These are phyloP conservation scores for Fusarium sp. DNA, from an alignment of 2,329 filamentous ascomycete species.

Conservation along the genomic window DNA sequence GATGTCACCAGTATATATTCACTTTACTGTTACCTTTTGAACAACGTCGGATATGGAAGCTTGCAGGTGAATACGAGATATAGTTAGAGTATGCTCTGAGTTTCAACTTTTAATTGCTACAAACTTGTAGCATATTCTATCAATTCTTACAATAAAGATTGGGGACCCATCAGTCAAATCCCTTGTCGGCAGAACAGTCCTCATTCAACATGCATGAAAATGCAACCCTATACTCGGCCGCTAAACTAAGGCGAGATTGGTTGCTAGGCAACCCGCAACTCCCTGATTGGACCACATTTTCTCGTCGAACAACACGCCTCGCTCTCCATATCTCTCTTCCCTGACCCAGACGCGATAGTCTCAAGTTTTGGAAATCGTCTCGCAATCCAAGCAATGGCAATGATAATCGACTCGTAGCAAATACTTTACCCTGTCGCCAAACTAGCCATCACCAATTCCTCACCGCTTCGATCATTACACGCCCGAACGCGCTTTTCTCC, in stretches of 20 bases:
- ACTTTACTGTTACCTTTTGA: not conserved
- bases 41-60: not conserved
- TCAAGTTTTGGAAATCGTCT: constrained; percentile 53
- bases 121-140: not conserved
- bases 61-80: not conserved
- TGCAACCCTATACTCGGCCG: constrained; percentile 29
- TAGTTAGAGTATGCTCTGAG: not conserved
- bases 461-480: constrained; percentile 27
- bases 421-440: constrained; percentile 50
- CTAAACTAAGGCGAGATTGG: constrained; percentile 31
- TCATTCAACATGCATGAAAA: constrained; percentile 17
- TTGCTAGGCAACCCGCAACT: constrained; percentile 52
- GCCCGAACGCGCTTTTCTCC: constrained; percentile 39
- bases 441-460: constrained; percentile 35
- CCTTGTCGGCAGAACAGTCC: not conserved
- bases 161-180: not conserved
- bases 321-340: constrained; percentile 41
- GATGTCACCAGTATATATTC: too few species aligned
- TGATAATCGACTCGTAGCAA: constrained; percentile 57
- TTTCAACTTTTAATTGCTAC: not conserved
- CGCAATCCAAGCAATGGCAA: constrained; percentile 55
- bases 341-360: constrained; percentile 53
- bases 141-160: not conserved
- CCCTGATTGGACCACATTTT: constrained; percentile 50
- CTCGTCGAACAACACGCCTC: constrained; percentile 48